A percentile compares a stretch with the other conserved stretches of the same genome.
phyloP scores from a whole-genome alignment of 139 green algal species.

The Chlorella ohadii region DNA sequence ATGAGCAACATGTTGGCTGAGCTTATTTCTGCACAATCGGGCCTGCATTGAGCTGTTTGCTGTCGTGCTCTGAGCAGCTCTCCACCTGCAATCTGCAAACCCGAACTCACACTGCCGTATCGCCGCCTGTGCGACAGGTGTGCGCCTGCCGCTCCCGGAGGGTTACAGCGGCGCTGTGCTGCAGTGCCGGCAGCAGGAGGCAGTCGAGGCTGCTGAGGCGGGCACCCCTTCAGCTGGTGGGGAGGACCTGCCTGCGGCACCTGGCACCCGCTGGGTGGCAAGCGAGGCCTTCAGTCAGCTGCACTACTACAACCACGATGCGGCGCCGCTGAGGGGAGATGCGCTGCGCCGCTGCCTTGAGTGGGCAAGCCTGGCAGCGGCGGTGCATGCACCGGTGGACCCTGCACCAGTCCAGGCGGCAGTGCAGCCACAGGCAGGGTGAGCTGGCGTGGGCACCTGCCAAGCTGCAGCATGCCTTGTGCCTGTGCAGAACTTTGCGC shows the following conservation, averaged over 20 bases:
- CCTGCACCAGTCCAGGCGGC: background rate
- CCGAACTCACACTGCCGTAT: no score
- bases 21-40: no score
- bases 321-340: constrained; percentile 31
- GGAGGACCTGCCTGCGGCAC: no score
- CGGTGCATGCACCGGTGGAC: constrained; percentile 1
- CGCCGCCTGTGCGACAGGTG: background rate
- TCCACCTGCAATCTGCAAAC: background rate
- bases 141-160: constrained; percentile 39
- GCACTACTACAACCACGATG: constrained; percentile 51
- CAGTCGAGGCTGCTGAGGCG: background rate
- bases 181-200: constrained; percentile 1
- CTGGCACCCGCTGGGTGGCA: constrained; percentile 16
- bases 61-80: no score
- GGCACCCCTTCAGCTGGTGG: background rate
- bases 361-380: constrained; percentile 39
- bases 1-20: no score
- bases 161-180: constrained; percentile 46
- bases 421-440: background rate
- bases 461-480: no score
- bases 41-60: no score
- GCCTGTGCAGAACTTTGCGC: no score
- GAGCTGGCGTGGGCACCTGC: background rate
- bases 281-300: constrained; percentile 24
- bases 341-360: constrained; percentile 47